These are phyloP conservation scores for Catharanthus roseus DNA, from an alignment of 257 asterid genomes.

Conservation along the genomic window DNA sequence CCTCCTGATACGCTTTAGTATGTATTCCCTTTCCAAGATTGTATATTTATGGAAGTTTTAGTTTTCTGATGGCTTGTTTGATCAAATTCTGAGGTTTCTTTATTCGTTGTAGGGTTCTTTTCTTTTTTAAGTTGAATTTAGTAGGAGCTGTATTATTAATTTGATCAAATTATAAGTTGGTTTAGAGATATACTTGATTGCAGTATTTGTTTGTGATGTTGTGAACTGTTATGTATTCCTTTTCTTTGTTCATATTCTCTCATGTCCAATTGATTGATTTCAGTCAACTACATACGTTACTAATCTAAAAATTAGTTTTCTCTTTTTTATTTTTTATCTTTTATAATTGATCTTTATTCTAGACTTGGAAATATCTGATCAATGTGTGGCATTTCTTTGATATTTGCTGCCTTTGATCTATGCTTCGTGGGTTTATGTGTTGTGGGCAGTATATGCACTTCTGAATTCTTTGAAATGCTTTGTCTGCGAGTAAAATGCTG, in stretches of 20 bases:
- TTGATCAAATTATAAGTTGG: background rate
- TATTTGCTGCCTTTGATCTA: background rate
- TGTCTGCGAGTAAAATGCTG: background rate
- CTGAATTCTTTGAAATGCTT: background rate
- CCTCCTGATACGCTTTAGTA: slow-evolving; percentile 66
- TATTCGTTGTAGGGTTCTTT: background rate
- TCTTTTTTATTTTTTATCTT: too few species aligned
- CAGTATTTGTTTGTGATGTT: background rate
- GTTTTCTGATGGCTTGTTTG: background rate
- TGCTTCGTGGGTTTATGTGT: too few species aligned
- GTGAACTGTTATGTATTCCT: background rate
- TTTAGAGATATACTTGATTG: background rate
- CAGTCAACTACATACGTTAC: background rate
- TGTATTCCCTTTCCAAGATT: slow-evolving; percentile 5
- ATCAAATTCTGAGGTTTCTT: too few species aligned
- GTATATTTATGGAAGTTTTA: background rate
- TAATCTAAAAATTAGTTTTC: background rate
- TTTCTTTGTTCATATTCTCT: background rate
- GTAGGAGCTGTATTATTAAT: background rate
- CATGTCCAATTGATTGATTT: background rate
- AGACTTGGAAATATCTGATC: background rate
- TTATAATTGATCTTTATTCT: background rate
- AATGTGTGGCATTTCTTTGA: background rate
- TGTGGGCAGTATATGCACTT: background rate
- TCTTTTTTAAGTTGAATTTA: background rate